Evolutionary conservation across 129 eudicot species (phyloP), one percentile per base, ranked within the genome.

Genomic region (Lonicera japonica): DNA sequence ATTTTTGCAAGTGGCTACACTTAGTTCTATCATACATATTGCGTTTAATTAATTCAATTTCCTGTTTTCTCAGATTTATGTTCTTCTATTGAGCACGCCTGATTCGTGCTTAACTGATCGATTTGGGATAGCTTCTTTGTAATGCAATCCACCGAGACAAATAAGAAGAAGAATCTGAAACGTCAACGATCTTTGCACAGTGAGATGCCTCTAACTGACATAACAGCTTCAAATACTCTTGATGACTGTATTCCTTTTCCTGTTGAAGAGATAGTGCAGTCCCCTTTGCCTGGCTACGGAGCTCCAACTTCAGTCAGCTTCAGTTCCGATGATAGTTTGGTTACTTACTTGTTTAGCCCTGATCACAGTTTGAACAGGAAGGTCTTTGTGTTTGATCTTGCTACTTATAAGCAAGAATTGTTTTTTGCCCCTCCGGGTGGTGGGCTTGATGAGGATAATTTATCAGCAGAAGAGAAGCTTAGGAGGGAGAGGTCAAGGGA

Each of bases 401-500:
- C 81, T 54, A 85, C 76, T 41, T 58, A 88, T 56, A 82, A 78
- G 72, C 95, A 85, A 66, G 81, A 92, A 23, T 50, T 85, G 59
- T 73, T 85, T 57, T 88, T 92, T 56, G 80, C 77, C 59, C 96
- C 99, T 47, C 83, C 85, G 19, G 95, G 79, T 78, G n/a, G n/a
- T n/a, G n/a, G n/a, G n/a, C n/a, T n/a, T n/a, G n/a, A n/a, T n/a
- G n/a, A n/a, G n/a, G n/a, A 79, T 72, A 92, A 92, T 64, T 48
- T 92, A 25, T 85, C 99, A n/a, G 85, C 84, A 13, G 92, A 92
- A 75, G 99, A 92, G 73, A 92, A 88, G 81, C 73, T 92, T 63
- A 80, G 96, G 63, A 88, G 99, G 74, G 99, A 92, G 79, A 85
- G 96, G 61, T 78, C 76, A 52, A 80, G 96, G 76, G 96, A 92